phyloP scores from a whole-genome alignment of 2,329 filamentous ascomycete species.

The Aspergillus latus region DNA sequence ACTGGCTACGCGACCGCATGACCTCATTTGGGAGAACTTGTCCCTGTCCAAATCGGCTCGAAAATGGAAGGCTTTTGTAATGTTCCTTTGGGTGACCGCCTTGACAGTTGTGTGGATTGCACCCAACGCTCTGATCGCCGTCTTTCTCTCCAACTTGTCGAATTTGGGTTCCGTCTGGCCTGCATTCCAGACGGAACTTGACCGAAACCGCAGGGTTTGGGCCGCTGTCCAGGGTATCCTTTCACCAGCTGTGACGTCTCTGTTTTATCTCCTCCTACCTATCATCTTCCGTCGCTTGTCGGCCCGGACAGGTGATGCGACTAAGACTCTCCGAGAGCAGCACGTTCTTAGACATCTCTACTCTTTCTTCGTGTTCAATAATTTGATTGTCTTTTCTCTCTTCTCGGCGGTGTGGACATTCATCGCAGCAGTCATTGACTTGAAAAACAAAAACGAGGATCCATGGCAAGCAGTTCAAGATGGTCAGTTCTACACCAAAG shows the following conservation, averaged over 20 bases:
- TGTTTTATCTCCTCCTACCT: constrained; percentile 83
- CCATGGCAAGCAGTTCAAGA: constrained; percentile 69
- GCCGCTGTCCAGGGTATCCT: constrained; percentile 87
- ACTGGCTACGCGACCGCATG: constrained; percentile 81
- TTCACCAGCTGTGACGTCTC: constrained; percentile 81
- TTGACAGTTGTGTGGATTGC: constrained; percentile 84
- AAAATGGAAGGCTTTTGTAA: constrained; percentile 71
- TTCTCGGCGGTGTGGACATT: constrained; percentile 82
- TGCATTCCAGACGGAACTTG: constrained; percentile 67
- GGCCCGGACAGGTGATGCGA: constrained; percentile 79
- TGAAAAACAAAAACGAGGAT: constrained; percentile 57
- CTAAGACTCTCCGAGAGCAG: constrained; percentile 86
- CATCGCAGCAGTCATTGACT: constrained; percentile 62
- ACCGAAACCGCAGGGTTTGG: constrained; percentile 67
- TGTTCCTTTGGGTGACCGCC: constrained; percentile 78
- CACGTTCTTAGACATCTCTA: constrained; percentile 91
- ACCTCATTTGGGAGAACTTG: constrained; percentile 96
- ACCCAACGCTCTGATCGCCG: constrained; percentile 90
- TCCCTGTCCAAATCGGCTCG: constrained; percentile 67
- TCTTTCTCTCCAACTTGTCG: constrained; percentile 83
- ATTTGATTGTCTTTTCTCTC: constrained; percentile 87
- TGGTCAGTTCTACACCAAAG: constrained; percentile 60
- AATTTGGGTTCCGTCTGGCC: constrained; percentile 81
- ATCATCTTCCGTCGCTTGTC: constrained; percentile 87
- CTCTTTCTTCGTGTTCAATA: constrained; percentile 97